Conservation (phyloP, 2,329 filamentous ascomycete genomes). For the Colletotrichum siamense region DNA sequence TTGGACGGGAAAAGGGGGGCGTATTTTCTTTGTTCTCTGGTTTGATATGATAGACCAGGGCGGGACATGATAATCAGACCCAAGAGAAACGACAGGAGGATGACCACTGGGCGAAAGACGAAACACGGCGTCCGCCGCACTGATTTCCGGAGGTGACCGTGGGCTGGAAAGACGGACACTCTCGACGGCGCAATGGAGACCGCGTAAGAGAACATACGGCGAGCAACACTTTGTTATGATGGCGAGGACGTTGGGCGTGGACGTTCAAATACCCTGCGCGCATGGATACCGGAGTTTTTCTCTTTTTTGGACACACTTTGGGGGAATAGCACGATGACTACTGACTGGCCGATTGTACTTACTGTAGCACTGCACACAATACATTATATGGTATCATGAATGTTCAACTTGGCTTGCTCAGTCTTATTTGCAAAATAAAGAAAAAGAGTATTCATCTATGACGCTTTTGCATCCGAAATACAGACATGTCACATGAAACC, state of each 20-base stretch:
- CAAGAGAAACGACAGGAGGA: not conserved
- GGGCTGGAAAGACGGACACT: not conserved
- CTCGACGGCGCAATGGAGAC: not conserved
- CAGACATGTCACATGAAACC: not conserved
- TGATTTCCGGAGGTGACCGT: not conserved
- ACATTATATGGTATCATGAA: not conserved
- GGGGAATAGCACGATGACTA: not conserved
- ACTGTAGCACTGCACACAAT: not conserved
- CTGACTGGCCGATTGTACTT: not conserved
- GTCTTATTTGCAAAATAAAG: not conserved
- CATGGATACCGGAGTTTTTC: constrained; percentile 16
- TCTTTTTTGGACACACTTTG: not conserved
- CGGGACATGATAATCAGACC: not conserved
- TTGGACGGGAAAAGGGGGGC: not conserved
- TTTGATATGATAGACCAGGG: not conserved
- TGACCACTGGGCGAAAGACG: not conserved
- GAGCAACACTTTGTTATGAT: not conserved
- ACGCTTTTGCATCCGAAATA: constrained; percentile 13
- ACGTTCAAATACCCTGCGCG: constrained; percentile 20
- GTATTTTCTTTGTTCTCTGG: not conserved
- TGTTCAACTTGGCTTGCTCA: not conserved
- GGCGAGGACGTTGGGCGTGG: constrained; percentile 4
- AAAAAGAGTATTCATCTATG: constrained; percentile 1
- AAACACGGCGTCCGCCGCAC: not conserved
- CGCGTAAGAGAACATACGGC: not conserved